Conservation (phyloP, 352 stramenopile genomes). For the Phytophthora palmivora region DNA sequence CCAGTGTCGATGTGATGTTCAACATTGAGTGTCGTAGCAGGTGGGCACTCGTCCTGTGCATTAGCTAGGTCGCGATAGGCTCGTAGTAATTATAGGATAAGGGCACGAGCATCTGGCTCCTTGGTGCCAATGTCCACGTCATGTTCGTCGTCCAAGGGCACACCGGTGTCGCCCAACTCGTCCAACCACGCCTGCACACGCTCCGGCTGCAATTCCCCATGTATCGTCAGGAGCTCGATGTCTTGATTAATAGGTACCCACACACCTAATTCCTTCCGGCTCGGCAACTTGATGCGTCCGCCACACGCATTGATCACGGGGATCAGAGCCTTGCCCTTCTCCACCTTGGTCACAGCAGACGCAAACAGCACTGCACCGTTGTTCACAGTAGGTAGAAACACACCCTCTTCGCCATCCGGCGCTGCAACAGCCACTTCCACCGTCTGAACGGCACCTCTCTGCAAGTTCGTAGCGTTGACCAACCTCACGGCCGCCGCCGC, state of each 20-base stretch:
- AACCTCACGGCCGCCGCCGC: not conserved
- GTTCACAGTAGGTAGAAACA: not conserved
- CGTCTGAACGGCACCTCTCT: not conserved
- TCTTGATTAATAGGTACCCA: not conserved
- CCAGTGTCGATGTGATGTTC: constrained; percentile 7
- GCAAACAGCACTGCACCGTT: not conserved
- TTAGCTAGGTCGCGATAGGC: not conserved
- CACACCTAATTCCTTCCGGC: not conserved
- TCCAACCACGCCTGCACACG: too few relatives aligned
- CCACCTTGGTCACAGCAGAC: not conserved
- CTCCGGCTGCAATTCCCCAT: not conserved
- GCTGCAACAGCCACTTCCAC: not conserved
- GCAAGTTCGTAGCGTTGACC: not conserved
- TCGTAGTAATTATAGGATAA: constrained; percentile 19
- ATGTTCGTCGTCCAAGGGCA: constrained; percentile 12
- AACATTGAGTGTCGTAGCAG: not conserved
- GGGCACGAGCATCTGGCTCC: not conserved
- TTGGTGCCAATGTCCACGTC: constrained; percentile 5
- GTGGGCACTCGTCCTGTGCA: not conserved
- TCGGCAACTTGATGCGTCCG: not conserved
- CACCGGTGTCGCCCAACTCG: not conserved
- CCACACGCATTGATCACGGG: not conserved
- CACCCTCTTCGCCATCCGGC: not conserved
- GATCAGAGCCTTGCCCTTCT: not conserved
- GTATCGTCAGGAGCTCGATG: constrained; percentile 9